Base-by-base conservation (phyloP, 148 eudicot genomes). In the Rhododendron simsii region DNA sequence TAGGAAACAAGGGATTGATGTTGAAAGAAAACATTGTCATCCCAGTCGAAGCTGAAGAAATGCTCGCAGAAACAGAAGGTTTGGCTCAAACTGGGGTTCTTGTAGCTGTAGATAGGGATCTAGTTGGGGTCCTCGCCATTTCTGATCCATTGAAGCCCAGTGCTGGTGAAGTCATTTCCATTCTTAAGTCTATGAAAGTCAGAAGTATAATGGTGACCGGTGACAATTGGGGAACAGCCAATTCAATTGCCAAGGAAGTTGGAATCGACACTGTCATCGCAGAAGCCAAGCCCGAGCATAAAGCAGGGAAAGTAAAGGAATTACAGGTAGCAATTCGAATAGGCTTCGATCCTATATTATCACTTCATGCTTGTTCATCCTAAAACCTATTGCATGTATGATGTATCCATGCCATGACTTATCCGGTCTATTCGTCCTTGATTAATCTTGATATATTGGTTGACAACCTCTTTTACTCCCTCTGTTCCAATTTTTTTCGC, bases 1-100 rank as follows among this genome's bases (percentile, higher is more conserved):
- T 96, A 28, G 98, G 98, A 85, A 96, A 94, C 81, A 93, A 92
- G 91, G 91, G 95, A 82, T 86, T 96, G 79, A 93, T 96, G 95
- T 15, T 85, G 84, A 87, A 93, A 45, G 85, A 91, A 35, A 89
- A 91, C 53, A 88, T 96, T 75, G 63, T 63, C n/a, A 53, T 96
- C 59, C 86, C 95, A 5, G 33, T 81, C 35, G 92, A 92, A 85
- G 98, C 96, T 87, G 95, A 93, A 84, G 93, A 93, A 86, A 85
- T 89, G 83, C 92, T 96, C 8, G 90, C 89, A 78, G 96, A 94
- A 87, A 89, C 92, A 2, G 98, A 78, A 78, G 33, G 33, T 10
- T 44, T 78, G 81, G 81, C 53, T 44, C 81, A 78, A 78, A 78
- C 81, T 44, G 81, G 30, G 26, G 45, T 78, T 39, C 81, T 78